Conservation (phyloP, 768 basidiomycete genomes). For the Podaxis mareebaensis region DNA sequence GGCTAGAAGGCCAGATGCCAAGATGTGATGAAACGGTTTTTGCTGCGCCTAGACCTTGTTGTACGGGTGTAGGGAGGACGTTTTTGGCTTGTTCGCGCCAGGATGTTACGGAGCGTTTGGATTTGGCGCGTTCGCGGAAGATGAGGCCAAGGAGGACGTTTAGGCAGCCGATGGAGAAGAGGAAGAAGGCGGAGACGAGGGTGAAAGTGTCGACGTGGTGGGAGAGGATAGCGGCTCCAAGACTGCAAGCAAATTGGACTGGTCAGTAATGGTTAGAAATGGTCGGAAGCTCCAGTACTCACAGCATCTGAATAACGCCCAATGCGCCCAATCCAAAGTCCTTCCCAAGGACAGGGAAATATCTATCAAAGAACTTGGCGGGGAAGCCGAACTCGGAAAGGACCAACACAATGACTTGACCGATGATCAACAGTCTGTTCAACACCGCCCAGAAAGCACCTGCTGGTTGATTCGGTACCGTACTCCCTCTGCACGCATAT, state of each 20-base stretch:
- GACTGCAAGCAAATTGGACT: constrained; percentile 35
- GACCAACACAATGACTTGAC: constrained; percentile 79
- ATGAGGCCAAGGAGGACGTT: constrained; percentile 83
- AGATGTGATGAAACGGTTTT: constrained; percentile 17
- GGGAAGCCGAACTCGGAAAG: constrained; percentile 87
- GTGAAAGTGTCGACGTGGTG: constrained; percentile 83
- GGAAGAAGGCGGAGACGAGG: constrained; percentile 83
- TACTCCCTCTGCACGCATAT: constrained; percentile 53
- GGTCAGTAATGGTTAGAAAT: background rate
- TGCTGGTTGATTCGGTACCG: constrained; percentile 89
- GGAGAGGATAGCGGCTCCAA: constrained; percentile 70
- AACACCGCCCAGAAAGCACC: constrained; percentile 92
- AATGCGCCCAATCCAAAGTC: constrained; percentile 85
- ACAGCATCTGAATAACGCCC: constrained; percentile 87
- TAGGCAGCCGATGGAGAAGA: constrained; percentile 80
- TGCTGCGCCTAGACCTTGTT: constrained; percentile 23
- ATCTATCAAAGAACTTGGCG: constrained; percentile 73
- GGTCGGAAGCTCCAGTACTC: constrained; percentile 25
- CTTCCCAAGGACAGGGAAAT: constrained; percentile 84
- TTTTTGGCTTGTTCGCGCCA: constrained; percentile 64
- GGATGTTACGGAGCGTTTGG: constrained; percentile 62
- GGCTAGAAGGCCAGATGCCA: background rate
- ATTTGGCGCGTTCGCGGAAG: constrained; percentile 69
- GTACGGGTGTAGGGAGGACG: constrained; percentile 47
- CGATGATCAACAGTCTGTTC: constrained; percentile 84